phyloP scores from a whole-genome alignment of 2,329 filamentous ascomycete species.

The Fusarium goolgardi region DNA sequence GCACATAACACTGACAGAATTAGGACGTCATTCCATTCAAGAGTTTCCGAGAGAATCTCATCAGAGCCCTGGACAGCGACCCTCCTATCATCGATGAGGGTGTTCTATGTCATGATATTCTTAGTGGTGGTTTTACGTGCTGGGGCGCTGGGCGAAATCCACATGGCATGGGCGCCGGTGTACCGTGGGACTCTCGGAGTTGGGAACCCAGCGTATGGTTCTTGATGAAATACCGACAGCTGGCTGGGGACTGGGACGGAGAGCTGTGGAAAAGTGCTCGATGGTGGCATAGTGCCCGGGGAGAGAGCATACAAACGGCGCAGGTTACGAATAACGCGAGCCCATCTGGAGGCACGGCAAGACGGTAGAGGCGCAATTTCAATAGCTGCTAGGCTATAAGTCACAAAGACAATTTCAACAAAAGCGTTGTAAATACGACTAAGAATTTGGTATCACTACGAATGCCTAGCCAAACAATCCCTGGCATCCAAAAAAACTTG shows the following conservation, averaged over 20 bases:
- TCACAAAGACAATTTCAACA: conserved; percentile 38
- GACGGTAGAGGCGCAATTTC: conserved; percentile 1
- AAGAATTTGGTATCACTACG: conserved; percentile 52
- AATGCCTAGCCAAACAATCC: conserved; percentile 49
- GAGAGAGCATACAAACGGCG: conserved; percentile 39
- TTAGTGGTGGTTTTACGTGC: conserved; percentile 52
- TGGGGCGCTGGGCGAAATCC: conserved; percentile 51
- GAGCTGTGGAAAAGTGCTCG: conserved; percentile 51
- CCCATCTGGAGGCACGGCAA: background rate
- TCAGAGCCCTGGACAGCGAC: conserved; percentile 43
- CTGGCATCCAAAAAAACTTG: conserved; percentile 34
- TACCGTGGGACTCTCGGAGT: conserved; percentile 58
- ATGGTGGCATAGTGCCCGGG: conserved; percentile 49
- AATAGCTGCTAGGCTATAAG: background rate
- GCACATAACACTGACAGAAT: conserved; percentile 15
- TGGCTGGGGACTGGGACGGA: conserved; percentile 53
- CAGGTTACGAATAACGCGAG: conserved; percentile 1
- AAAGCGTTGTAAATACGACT: conserved; percentile 39
- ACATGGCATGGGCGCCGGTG: conserved; percentile 50
- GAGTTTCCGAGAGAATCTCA: conserved; percentile 48
- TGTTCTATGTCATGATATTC: conserved; percentile 52
- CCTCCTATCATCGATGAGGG: conserved; percentile 51
- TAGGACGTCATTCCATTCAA: conserved; percentile 52
- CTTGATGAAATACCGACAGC: conserved; percentile 54
- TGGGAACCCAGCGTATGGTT: conserved; percentile 60